Evolutionary conservation across 2,329 filamentous ascomycete species (phyloP), one percentile per base, ranked within the genome.

Genomic region (Botrytis galanthina): DNA sequence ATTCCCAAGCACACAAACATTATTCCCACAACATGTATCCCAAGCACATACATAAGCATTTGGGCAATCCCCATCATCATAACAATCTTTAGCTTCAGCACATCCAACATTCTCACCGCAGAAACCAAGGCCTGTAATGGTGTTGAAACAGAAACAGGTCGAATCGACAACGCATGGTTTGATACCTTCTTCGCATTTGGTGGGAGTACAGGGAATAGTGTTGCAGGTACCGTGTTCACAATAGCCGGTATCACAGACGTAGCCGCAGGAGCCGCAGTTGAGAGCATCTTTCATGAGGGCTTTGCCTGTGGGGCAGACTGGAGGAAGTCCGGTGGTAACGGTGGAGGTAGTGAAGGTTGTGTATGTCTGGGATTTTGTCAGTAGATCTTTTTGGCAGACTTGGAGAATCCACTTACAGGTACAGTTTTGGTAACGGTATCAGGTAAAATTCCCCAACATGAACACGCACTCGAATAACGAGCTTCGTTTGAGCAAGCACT

Each of bases 391-490:
- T 26, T 32, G 22, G 10, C 16, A 1, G 20, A 57, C 26, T 1
- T 32, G 35, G 18, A 32, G 6, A 26, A 26, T 26, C 42, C 26
- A 69, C 48, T 22, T 68, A 69, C 66, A 42, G 48, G 35, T 16
- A 14, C 18, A 42, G 66, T 69, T 12, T 57, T 12, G 9, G 61
- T 54, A 39, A 46, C 35, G 6, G 62, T 72, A 60, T n/a, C 46
- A n/a, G 62, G 71, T 22, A 46, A 6, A 48, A 74, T 46, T 6
- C 74, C 74, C 42, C 70, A 71, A 57, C 74, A 75, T 29, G 72
- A 74, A 64, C 72, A 75, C 22, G 74, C 74, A 29, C 61, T 71
- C 26, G 67, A 67, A 32, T 75, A 75, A 3, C 59, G 48, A 35
- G 72, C 61, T 35, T 70, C 61, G 18, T 51, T 57, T 9, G 60